phyloP scores from a whole-genome alignment of 306 rosid species.

The Luffa aegyptiaca region DNA sequence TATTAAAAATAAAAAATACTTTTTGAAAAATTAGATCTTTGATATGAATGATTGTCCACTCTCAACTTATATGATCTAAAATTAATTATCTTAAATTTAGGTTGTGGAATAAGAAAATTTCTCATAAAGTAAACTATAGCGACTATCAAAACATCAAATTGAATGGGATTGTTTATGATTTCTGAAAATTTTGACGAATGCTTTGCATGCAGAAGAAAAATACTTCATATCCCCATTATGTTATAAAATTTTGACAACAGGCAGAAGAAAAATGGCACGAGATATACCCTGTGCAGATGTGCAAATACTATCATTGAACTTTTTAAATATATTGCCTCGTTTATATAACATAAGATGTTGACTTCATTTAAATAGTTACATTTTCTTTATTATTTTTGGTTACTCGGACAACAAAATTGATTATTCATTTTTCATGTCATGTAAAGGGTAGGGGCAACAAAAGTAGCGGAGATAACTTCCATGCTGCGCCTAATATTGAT shows the following conservation, averaged over 20 bases:
- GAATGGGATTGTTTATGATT: neutral
- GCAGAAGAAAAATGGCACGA: neutral
- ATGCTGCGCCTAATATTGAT: conserved; percentile 99
- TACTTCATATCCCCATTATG: neutral
- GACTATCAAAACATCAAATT: neutral
- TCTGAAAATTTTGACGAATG: neutral
- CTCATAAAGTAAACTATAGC: neutral
- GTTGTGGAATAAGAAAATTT: neutral
- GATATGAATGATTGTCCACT: neutral
- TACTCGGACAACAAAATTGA: conserved; percentile 8
- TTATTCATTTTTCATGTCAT: conserved; percentile 13
- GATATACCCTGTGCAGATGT: neutral
- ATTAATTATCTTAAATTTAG: neutral
- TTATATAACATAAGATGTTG: neutral
- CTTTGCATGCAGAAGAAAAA: neutral
- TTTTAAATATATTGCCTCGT: neutral
- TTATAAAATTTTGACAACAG: neutral
- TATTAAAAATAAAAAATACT: neutral
- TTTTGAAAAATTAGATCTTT: neutral
- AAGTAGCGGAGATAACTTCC: conserved; percentile 92
- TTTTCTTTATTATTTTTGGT: neutral
- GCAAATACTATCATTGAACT: neutral
- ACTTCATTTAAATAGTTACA: neutral
- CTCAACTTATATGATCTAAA: neutral
- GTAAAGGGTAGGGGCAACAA: conserved; percentile 82